These are phyloP conservation scores for Isabelozyma heimii DNA, from an alignment of 805 yeast genomes.

Conservation along the genomic window DNA sequence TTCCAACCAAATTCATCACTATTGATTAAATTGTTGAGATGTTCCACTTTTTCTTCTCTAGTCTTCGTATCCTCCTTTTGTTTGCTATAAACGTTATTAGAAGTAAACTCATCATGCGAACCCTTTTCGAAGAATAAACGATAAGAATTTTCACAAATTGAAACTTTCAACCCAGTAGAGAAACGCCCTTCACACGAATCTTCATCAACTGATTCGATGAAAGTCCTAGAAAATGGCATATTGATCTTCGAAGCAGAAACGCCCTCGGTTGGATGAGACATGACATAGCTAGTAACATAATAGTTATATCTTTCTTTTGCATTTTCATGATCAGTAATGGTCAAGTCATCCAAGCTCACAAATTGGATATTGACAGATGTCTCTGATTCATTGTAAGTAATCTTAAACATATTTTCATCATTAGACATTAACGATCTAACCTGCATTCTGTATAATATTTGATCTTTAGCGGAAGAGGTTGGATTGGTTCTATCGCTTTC, in stretches of 20 bases:
- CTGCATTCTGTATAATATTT: slow-evolving; percentile 85
- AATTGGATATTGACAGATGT: slow-evolving; percentile 69
- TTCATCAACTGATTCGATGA: slow-evolving; percentile 52
- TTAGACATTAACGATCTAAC: slow-evolving; percentile 73
- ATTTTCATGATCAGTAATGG: slow-evolving; percentile 65
- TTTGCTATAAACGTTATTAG: slow-evolving; percentile 50
- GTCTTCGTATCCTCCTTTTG: slow-evolving; percentile 22
- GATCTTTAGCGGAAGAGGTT: slow-evolving; percentile 75
- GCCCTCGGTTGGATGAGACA: slow-evolving; percentile 98
- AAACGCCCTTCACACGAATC: slow-evolving; percentile 62
- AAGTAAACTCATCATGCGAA: slow-evolving; percentile 75
- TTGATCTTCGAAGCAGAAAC: slow-evolving; percentile 72
- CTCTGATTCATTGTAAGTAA: slow-evolving; percentile 59
- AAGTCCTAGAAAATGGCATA: slow-evolving; percentile 72
- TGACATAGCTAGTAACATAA: slow-evolving; percentile 85
- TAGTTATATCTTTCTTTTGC: slow-evolving; percentile 88
- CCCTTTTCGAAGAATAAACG: slow-evolving; percentile 76
- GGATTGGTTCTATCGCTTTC: slow-evolving; percentile 72
- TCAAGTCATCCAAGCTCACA: slow-evolving; percentile 84
- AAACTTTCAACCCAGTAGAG: slow-evolving; percentile 70
- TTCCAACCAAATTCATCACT: slow-evolving; percentile 58
- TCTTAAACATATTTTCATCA: slow-evolving; percentile 91
- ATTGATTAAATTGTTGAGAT: slow-evolving; percentile 40
- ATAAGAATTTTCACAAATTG: slow-evolving; percentile 75
- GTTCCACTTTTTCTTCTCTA: slow-evolving; percentile 27